These are phyloP conservation scores for Pythium aphanidermatum DNA, from an alignment of 352 stramenopile genomes.

Conservation along the genomic window DNA sequence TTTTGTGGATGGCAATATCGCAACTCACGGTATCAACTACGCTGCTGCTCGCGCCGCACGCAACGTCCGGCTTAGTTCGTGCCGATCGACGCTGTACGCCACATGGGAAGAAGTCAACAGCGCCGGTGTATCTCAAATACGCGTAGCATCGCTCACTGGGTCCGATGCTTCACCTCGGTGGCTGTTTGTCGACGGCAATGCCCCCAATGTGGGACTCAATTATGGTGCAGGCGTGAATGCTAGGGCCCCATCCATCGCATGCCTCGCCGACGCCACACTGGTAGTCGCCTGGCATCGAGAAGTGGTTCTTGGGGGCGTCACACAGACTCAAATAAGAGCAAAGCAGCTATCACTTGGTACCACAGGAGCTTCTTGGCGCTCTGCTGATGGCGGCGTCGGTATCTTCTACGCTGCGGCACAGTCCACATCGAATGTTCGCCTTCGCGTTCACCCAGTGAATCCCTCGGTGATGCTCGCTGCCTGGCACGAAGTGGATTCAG, in stretches of 20 bases:
- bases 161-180: conserved; percentile 33
- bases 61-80: conserved; percentile 36
- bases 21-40: conserved; percentile 36
- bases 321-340: conserved; percentile 26
- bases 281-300: conserved; percentile 53
- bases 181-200: conserved; percentile 48
- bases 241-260: conserved; percentile 44
- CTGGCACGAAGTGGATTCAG: conserved; percentile 43
- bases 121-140: conserved; percentile 27
- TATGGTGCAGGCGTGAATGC: conserved; percentile 19
- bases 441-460: conserved; percentile 21
- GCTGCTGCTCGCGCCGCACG: conserved; percentile 22
- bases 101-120: conserved; percentile 44
- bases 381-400: conserved; percentile 24
- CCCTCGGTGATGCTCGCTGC: conserved; percentile 26
- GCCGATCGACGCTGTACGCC: conserved; percentile 37
- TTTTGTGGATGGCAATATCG: conserved; percentile 53
- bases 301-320: neutral
- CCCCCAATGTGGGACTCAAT: conserved; percentile 32
- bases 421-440: conserved; percentile 34
- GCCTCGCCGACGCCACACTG: conserved; percentile 23
- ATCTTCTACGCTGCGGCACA: conserved; percentile 43
- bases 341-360: conserved; percentile 1
- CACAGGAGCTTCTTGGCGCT: conserved; percentile 19
- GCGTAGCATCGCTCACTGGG: conserved; percentile 39